Percentiles rank a stretch among this genome's conserved stretches.
phyloP scores from a whole-genome alignment of 805 yeast species.

The Sporopachydermia quercuum region DNA sequence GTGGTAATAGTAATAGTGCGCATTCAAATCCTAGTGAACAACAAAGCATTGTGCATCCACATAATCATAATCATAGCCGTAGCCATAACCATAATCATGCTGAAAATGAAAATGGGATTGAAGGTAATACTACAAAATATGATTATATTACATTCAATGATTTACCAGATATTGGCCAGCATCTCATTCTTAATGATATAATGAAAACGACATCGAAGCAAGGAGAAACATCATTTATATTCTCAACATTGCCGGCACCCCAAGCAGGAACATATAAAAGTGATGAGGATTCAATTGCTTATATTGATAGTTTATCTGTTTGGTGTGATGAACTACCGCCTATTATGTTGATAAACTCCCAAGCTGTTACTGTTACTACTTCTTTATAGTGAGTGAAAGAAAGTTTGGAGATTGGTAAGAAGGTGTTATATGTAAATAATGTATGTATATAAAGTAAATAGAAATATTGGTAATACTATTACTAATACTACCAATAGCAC shows the following conservation, averaged over 20 bases:
- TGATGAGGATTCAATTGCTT: constrained; percentile 55
- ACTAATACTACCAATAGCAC: too few species aligned
- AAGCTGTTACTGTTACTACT: constrained; percentile 92
- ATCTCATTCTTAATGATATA: constrained; percentile 71
- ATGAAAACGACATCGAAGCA: constrained; percentile 49
- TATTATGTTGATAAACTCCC: constrained; percentile 67
- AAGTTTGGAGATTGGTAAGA: neutral
- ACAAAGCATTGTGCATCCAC: too few species aligned
- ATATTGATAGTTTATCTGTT: constrained; percentile 57
- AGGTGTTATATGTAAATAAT: neutral
- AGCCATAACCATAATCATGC: too few species aligned
- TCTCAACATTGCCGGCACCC: constrained; percentile 87
- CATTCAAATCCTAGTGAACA: neutral
- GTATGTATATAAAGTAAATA: neutral
- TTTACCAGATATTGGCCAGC: constrained; percentile 86
- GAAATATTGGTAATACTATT: too few species aligned
- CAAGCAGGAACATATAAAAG: constrained; percentile 64
- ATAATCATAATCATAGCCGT: too few species aligned
- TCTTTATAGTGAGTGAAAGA: constrained; percentile 37
- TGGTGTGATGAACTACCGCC: constrained; percentile 84
- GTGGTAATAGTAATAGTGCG: too few species aligned
- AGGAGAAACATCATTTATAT: constrained; percentile 51
- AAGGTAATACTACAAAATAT: constrained; percentile 17
- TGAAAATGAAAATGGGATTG: too few species aligned
- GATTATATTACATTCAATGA: constrained; percentile 51